These are phyloP conservation scores for Sclerotinia borealis DNA, from an alignment of 2,329 filamentous ascomycete genomes.

Conservation along the genomic window DNA sequence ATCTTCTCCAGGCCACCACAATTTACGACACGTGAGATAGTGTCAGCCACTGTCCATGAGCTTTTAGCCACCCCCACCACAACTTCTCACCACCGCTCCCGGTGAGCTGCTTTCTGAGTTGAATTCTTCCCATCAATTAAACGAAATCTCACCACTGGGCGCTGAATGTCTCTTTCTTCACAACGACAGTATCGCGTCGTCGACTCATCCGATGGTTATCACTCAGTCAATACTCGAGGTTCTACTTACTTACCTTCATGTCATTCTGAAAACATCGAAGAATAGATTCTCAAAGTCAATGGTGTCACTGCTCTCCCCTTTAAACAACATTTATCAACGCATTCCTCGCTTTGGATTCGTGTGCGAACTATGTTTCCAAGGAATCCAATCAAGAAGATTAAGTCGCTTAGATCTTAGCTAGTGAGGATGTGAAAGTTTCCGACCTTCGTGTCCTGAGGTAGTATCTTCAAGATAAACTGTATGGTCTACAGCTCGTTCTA, in stretches of 20 bases:
- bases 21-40: background rate
- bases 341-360: background rate
- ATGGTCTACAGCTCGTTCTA: background rate
- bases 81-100: background rate
- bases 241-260: background rate
- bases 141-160: background rate
- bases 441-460: background rate
- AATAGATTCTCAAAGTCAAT: background rate
- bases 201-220: background rate
- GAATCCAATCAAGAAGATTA: background rate
- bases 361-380: background rate
- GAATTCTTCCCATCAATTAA: background rate
- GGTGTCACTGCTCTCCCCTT: background rate
- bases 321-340: background rate
- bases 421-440: background rate
- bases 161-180: background rate
- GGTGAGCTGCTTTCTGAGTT: background rate
- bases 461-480: background rate
- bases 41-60: background rate
- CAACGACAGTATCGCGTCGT: background rate
- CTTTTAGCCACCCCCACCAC: slow-evolving; percentile 6
- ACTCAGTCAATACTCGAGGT: background rate
- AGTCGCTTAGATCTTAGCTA: background rate
- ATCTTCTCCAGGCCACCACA: background rate
- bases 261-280: background rate